Conservation (phyloP, 2,329 filamentous ascomycete genomes). For the Pestalotiopsis sp. region DNA sequence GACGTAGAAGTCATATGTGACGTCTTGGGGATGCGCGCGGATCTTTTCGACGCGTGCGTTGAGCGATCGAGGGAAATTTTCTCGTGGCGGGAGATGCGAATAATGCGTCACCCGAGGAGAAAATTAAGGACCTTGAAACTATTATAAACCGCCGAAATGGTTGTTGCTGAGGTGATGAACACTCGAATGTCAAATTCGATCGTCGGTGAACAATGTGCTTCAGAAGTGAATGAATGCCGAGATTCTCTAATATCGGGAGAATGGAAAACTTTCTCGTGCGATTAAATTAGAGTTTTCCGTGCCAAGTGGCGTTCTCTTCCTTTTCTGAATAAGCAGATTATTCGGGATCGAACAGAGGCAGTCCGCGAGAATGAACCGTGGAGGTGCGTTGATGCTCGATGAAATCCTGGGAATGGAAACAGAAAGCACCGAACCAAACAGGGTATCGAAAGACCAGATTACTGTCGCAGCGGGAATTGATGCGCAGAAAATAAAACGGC, state of each 20-base stretch:
- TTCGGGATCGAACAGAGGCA: neutral
- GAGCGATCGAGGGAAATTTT: conserved; percentile 7
- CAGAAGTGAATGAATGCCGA: conserved; percentile 11
- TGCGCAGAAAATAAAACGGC: conserved; percentile 1
- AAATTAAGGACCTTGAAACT: neutral
- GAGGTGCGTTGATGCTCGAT: conserved; percentile 3
- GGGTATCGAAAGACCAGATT: conserved; percentile 5
- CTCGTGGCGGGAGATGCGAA: conserved; percentile 1
- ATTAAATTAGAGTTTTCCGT: conserved; percentile 11
- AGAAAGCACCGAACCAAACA: conserved; percentile 6
- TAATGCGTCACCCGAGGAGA: conserved; percentile 3
- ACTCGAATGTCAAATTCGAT: conserved; percentile 20
- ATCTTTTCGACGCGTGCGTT: conserved; percentile 19
- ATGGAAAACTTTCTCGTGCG: conserved; percentile 3
- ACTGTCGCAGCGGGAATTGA: conserved; percentile 3
- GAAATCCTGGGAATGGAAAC: conserved; percentile 6
- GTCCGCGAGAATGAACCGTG: neutral
- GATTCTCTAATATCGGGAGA: neutral
- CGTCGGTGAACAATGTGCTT: neutral
- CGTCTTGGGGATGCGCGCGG: conserved; percentile 13
- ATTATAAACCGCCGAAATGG: conserved; percentile 6
- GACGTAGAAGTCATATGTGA: conserved; percentile 63
- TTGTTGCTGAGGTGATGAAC: neutral
- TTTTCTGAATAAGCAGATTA: neutral
- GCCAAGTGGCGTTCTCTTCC: neutral